Base-by-base conservation (phyloP, 805 yeast species). In the Wickerhamomyces alni region DNA sequence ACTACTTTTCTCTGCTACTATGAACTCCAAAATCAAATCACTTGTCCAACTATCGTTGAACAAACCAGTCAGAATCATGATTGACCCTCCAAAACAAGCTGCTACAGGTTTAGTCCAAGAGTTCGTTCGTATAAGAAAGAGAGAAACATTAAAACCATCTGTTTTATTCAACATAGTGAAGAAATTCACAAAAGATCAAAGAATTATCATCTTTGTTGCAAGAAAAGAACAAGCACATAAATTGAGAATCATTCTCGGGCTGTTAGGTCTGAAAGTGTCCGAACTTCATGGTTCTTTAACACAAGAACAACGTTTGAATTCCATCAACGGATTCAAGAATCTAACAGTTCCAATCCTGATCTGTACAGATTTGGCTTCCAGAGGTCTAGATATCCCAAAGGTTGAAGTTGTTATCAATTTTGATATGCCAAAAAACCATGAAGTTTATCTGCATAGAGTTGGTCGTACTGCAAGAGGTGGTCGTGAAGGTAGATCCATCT, bases 381-480 rank as follows among this genome's bases (percentile, higher is more conserved):
- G 99, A 77, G 99, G 99, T 74, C 74, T 93, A 59, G 99, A 93
- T 83, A 93, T 93, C 57, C 98, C 98, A 45, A 91, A 91, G 65
- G 89, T 93, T 59, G 98, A 89, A 61, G 80, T 83, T 43, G 99
- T 93, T 35, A 75, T 93, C 56, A 93, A 93, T 65, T 93, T 73
- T 62, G 99, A 93, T 58, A 87, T 93, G 94, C 99, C 99, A 37
- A 86, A 87, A 61, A 72, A 85, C 24, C 82, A 85, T 55, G 99
- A 93, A 49, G 75, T 91, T 29, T 93, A 93, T 62, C 70, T 93
- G 54, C 99, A 93, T 66, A 84, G 99, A 71, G 96, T 93, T 44
- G 99, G 99, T 65, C 86, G 99, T 74, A 93, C 98, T 40, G 99
- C 99, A 9, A 87, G 99, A 77, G 99, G 97, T 37, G 98, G 98